Percentiles rank a stretch among this genome's conserved stretches.
phyloP scores from a whole-genome alignment of 805 yeast genomes.

The Teunomyces stri region DNA sequence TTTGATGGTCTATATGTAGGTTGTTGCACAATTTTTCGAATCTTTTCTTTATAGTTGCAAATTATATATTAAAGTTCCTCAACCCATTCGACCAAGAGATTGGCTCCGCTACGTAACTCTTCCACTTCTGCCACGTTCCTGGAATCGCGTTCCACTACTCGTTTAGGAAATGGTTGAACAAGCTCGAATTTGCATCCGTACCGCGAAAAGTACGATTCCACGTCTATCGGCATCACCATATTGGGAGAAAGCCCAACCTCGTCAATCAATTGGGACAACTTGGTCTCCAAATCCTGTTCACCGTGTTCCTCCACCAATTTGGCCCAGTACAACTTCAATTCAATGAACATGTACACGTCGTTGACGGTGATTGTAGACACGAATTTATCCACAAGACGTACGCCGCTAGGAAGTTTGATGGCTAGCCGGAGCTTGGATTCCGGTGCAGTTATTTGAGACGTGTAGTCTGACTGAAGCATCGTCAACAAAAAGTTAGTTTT shows the following conservation, averaged over 20 bases:
- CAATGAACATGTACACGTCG: constrained; percentile 52
- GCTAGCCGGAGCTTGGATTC: constrained; percentile 34
- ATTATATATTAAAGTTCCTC: constrained; percentile 11
- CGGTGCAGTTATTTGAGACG: neutral
- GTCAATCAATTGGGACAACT: constrained; percentile 8
- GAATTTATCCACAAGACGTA: constrained; percentile 46
- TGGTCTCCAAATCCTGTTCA: constrained; percentile 8
- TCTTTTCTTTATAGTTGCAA: neutral
- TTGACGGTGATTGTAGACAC: constrained; percentile 33
- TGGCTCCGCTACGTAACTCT: constrained; percentile 33
- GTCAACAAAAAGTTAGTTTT: neutral
- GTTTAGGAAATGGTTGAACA: constrained; percentile 42
- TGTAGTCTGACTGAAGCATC: neutral
- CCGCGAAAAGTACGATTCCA: constrained; percentile 20
- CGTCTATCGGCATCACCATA: neutral
- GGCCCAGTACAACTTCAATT: constrained; percentile 28
- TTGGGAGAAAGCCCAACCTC: neutral
- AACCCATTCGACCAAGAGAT: constrained; percentile 34
- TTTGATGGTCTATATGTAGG: no score
- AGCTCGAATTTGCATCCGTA: constrained; percentile 36
- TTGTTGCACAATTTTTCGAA: no score
- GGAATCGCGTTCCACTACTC: constrained; percentile 15
- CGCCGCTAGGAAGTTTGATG: constrained; percentile 54
- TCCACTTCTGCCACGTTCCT: neutral
- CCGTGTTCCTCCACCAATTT: constrained; percentile 5